Percentiles rank a stretch among this genome's conserved stretches.
Evolutionary conservation across 2,329 filamentous ascomycete genomes (phyloP).

Genomic region (Curvularia spicifera): DNA sequence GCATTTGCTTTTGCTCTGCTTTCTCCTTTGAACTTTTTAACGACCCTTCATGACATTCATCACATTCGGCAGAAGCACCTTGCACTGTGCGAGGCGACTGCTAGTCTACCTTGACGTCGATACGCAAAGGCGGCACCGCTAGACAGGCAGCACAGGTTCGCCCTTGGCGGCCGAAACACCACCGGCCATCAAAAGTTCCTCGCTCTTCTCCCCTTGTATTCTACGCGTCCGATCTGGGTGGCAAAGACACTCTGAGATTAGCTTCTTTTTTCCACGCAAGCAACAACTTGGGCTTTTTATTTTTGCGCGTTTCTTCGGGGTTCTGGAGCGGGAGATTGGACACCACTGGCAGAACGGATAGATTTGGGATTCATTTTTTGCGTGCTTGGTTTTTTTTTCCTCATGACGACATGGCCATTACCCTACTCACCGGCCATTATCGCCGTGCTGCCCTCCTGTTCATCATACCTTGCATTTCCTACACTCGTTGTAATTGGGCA

Average conservation of each 20-base stretch:
- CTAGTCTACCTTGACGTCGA: slow-evolving; percentile 43
- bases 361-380: slow-evolving; percentile 37
- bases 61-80: slow-evolving; percentile 37
- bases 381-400: slow-evolving; percentile 10
- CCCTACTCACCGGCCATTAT: slow-evolving; percentile 35
- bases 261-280: slow-evolving; percentile 24
- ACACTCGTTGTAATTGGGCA: slow-evolving; percentile 50
- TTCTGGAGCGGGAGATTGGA: slow-evolving; percentile 24
- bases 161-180: slow-evolving; percentile 27
- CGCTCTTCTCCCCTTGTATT: slow-evolving; percentile 36
- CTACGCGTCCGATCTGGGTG: slow-evolving; percentile 32
- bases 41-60: slow-evolving; percentile 45
- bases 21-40: slow-evolving; percentile 39
- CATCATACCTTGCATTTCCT: slow-evolving; percentile 32
- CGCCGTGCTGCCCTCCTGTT: slow-evolving; percentile 33
- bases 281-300: slow-evolving; percentile 16
- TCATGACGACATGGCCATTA: slow-evolving; percentile 45
- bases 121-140: slow-evolving; percentile 41
- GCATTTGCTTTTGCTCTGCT: slow-evolving; percentile 17
- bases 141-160: slow-evolving; percentile 41
- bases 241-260: slow-evolving; percentile 24
- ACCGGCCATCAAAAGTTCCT: slow-evolving; percentile 36
- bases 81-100: slow-evolving; percentile 33
- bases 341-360: slow-evolving; percentile 27
- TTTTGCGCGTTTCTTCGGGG: slow-evolving; percentile 33